Evolutionary conservation across 805 yeast species (phyloP).

Genomic region (Sugiyamaella lignohabitans): DNA sequence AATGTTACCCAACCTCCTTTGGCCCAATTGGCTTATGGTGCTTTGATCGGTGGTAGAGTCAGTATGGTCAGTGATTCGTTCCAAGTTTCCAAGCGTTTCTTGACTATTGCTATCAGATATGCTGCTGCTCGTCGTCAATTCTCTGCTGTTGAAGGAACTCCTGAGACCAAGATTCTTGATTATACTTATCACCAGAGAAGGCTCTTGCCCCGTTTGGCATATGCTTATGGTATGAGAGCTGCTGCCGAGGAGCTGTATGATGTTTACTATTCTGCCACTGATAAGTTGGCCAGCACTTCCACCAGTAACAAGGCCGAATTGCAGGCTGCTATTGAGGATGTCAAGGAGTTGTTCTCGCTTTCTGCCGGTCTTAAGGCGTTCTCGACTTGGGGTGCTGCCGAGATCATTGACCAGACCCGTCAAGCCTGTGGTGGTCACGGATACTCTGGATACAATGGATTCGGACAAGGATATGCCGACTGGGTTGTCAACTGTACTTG

Average conservation of each 20-base stretch:
- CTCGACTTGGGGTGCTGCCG: slow-evolving; percentile 78
- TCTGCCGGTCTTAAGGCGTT: slow-evolving; percentile 86
- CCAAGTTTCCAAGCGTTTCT: slow-evolving; percentile 69
- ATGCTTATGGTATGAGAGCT: slow-evolving; percentile 67
- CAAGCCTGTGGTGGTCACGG: slow-evolving; percentile 97
- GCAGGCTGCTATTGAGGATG: slow-evolving; percentile 43
- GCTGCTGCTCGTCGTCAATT: slow-evolving; percentile 89
- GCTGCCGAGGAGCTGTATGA: slow-evolving; percentile 57
- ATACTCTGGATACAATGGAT: slow-evolving; percentile 81
- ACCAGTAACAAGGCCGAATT: slow-evolving; percentile 44
- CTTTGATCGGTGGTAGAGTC: slow-evolving; percentile 82
- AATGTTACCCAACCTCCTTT: slow-evolving; percentile 72
- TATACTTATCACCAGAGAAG: slow-evolving; percentile 85
- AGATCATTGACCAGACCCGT: slow-evolving; percentile 77
- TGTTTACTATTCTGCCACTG: slow-evolving; percentile 37
- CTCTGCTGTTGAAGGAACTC: slow-evolving; percentile 40
- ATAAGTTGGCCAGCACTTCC: slow-evolving; percentile 38
- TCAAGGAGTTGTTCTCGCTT: slow-evolving; percentile 73
- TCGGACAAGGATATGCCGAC: slow-evolving; percentile 81
- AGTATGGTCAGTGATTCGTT: slow-evolving; percentile 83
- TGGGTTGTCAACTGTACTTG: slow-evolving; percentile 98
- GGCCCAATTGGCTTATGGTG: slow-evolving; percentile 84
- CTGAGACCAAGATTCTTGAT: slow-evolving; percentile 71
- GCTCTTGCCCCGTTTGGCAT: slow-evolving; percentile 71
- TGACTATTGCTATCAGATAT: slow-evolving; percentile 81